phyloP scores from a whole-genome alignment of 2,329 filamentous ascomycete genomes.

The Cercospora zeae-maydis region DNA sequence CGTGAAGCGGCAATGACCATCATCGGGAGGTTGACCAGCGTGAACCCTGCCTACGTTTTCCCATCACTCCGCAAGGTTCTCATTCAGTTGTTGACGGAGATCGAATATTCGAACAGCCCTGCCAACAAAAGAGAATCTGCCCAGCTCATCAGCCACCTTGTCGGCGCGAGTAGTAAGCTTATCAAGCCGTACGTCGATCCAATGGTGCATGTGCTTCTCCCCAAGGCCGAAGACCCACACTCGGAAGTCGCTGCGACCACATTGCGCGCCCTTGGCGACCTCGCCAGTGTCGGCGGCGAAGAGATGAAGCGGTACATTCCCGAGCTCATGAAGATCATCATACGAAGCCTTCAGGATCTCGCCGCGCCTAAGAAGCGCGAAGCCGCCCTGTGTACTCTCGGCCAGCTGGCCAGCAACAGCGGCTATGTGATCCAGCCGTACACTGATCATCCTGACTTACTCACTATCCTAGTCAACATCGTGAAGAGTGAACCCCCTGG shows the following conservation, averaged over 20 bases:
- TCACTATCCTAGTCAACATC: conserved; percentile 89
- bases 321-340: conserved; percentile 88
- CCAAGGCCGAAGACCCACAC: conserved; percentile 81
- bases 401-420: conserved; percentile 89
- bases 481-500: conserved; percentile 90
- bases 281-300: conserved; percentile 88
- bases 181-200: conserved; percentile 97
- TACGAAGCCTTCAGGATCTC: conserved; percentile 90
- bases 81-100: conserved; percentile 91
- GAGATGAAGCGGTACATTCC: conserved; percentile 92
- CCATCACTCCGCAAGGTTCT: conserved; percentile 91
- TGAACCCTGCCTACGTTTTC: conserved; percentile 96
- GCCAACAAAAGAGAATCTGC: conserved; percentile 96
- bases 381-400: conserved; percentile 83
- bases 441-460: conserved; percentile 85
- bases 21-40: conserved; percentile 83
- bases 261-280: conserved; percentile 89
- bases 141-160: conserved; percentile 84
- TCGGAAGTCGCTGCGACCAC: conserved; percentile 90
- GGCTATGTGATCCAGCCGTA: conserved; percentile 98
- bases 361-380: conserved; percentile 86
- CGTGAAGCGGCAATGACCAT: conserved; percentile 94
- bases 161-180: conserved; percentile 85
- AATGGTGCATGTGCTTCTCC: conserved; percentile 90
- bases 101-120: conserved; percentile 91